Base-by-base conservation (phyloP, 1,284 basidiomycete species). In the Marasmius fiardii region DNA sequence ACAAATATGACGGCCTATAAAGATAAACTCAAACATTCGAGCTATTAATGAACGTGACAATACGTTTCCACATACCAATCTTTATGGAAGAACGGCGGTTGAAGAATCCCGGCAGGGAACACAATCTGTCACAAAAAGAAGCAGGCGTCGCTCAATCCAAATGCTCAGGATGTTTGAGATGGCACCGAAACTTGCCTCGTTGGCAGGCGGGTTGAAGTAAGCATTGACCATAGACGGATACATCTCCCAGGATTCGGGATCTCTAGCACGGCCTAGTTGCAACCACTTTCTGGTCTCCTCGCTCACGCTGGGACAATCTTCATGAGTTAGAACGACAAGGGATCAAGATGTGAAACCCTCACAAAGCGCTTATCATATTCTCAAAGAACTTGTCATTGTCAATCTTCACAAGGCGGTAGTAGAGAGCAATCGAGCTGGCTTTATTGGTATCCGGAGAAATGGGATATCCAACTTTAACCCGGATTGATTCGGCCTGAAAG, bases 71-170 rank as follows among this genome's bases (percentile, higher is more conserved):
- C 74, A 21, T 69, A 91, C 93, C 93, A 97, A 57, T 85, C 76
- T 54, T 83, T 76, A 12, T 83, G 83, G 79, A 97, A 98, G 83
- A 96, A 98, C 0, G 95, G 95, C 2, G 92, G 87, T 64, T 90
- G 93, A 43, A 98, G 74, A 66, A 98, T 95, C 39, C 96, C 96
- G 14, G 96, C 96, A 3, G 96, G 95, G 78, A 99, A 98, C 16
- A 95, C 93, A 57, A 98, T 96, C 87, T 96, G 73, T 4, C 28
- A 10, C 28, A 54, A 61, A 61, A 35, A 61, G 64, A 20, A 43
- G 34, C 45, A n/a, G n/a, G n/a, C n/a, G n/a, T n/a, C n/a, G n/a
- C n/a, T n/a, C n/a, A n/a, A n/a, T n/a, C n/a, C n/a, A 44, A 52
- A 51, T 43, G 10, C 6, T 24, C 28, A 20, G 39, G 24, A 24